A percentile compares a stretch with the other conserved stretches of the same genome.
phyloP scores from a whole-genome alignment of 257 asterid species.

The Ballota nigra region DNA sequence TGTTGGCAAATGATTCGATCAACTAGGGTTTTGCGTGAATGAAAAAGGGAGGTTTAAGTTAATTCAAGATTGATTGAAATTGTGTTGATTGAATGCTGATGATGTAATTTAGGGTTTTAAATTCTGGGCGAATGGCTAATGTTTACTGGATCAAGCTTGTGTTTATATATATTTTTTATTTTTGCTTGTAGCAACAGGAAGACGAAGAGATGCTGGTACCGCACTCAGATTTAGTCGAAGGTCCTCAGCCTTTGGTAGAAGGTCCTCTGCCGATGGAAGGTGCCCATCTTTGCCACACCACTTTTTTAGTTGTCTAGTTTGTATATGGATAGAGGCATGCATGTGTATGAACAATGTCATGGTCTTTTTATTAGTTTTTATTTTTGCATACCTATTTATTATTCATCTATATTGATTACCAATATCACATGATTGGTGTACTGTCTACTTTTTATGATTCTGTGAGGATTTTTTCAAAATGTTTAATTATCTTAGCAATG shows the following conservation, averaged over 20 bases:
- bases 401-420: neutral
- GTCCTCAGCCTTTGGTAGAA: constrained; percentile 80
- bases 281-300: constrained; percentile 23
- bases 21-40: constrained; percentile 56
- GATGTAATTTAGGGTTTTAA: constrained; percentile 25
- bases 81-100: constrained; percentile 27
- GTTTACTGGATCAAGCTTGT: constrained; percentile 41
- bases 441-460: neutral
- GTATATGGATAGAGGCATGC: constrained; percentile 14
- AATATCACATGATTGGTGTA: constrained; percentile 4
- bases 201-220: constrained; percentile 97
- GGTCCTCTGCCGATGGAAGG: constrained; percentile 97
- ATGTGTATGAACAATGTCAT: constrained; percentile 9
- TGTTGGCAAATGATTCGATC: constrained; percentile 36
- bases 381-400: neutral
- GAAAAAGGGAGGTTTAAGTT: constrained; percentile 35
- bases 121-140: constrained; percentile 26
- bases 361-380: neutral
- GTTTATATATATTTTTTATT: neutral
- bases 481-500: constrained; percentile 8
- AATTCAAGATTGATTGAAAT: constrained; percentile 19
- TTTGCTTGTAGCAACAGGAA: constrained; percentile 61
- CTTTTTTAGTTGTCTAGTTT: constrained; percentile 6
- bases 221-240: constrained; percentile 71
- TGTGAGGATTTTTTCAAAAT: constrained; percentile 9